A percentile compares a stretch with the other conserved stretches of the same genome.
phyloP scores from a whole-genome alignment of 345 rosid genomes.

The Bruguiera parviflora region DNA sequence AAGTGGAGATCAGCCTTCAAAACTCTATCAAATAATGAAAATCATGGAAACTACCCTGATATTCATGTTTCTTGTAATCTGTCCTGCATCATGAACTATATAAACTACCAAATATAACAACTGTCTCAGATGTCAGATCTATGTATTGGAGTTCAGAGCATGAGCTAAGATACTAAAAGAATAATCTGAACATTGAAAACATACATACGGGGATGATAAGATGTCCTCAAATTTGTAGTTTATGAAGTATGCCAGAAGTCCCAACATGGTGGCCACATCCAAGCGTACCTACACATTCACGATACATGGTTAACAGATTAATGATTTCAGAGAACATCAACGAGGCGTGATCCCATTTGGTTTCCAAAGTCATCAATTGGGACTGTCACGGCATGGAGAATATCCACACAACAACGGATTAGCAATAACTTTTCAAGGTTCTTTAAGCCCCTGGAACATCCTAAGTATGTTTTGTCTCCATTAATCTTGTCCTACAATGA shows the following conservation, averaged over 20 bases:
- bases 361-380: too few relatives aligned
- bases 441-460: not conserved
- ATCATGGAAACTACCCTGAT: not conserved
- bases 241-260: constrained; percentile 81
- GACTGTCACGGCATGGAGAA: too few relatives aligned
- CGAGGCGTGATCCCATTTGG: too few relatives aligned
- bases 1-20: not conserved
- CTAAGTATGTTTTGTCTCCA: not conserved
- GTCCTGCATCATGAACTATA: not conserved
- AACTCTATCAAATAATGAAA: not conserved
- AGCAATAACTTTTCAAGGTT: too few relatives aligned
- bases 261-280: constrained; percentile 78
- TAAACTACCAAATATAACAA: not conserved
- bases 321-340: too few relatives aligned
- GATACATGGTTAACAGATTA: constrained; percentile 15
- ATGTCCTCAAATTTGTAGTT: constrained; percentile 93
- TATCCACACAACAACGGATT: too few relatives aligned
- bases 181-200: constrained; percentile 6
- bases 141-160: not conserved
- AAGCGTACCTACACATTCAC: constrained; percentile 67
- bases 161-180: not conserved
- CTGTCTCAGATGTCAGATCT: not conserved
- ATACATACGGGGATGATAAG: constrained; percentile 73
- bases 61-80: not conserved
- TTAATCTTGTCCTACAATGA: not conserved